phyloP scores from a whole-genome alignment of 192 early-diverging fungal species.

The Coemansia furcata region DNA sequence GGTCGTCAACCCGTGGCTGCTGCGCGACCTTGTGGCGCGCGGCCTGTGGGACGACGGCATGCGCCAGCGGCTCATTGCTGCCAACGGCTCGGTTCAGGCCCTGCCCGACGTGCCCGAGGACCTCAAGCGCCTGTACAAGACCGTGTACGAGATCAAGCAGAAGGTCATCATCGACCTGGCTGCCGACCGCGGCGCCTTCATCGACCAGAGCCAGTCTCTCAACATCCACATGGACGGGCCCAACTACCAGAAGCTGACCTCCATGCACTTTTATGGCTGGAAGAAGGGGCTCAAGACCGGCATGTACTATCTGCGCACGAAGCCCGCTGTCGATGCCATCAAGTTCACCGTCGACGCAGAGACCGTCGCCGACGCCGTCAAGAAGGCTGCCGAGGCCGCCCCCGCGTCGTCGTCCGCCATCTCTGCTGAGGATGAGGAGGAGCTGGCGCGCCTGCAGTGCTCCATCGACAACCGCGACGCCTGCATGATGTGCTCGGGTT shows the following conservation, averaged over 20 bases:
- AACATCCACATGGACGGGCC: constrained; percentile 96
- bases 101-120: constrained; percentile 77
- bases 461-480: constrained; percentile 92
- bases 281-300: constrained; percentile 97
- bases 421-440: constrained; percentile 55
- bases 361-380: constrained; percentile 42
- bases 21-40: constrained; percentile 92
- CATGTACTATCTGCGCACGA: constrained; percentile 96
- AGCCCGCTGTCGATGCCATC: constrained; percentile 96
- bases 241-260: constrained; percentile 90
- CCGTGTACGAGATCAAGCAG: constrained; percentile 93
- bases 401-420: constrained; percentile 26
- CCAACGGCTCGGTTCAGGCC: constrained; percentile 83
- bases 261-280: constrained; percentile 99
- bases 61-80: constrained; percentile 92
- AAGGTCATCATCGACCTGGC: constrained; percentile 94
- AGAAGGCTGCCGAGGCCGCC: constrained; percentile 32
- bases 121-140: constrained; percentile 96
- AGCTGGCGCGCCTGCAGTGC: constrained; percentile 74
- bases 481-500: constrained; percentile 86
- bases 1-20: constrained; percentile 93
- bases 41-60: constrained; percentile 91
- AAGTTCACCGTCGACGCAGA: constrained; percentile 96
- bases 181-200: constrained; percentile 94
- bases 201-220: constrained; percentile 94